Evolutionary conservation across 2,329 filamentous ascomycete species (phyloP).

Genomic region (Cladosporium sphaerospermum): DNA sequence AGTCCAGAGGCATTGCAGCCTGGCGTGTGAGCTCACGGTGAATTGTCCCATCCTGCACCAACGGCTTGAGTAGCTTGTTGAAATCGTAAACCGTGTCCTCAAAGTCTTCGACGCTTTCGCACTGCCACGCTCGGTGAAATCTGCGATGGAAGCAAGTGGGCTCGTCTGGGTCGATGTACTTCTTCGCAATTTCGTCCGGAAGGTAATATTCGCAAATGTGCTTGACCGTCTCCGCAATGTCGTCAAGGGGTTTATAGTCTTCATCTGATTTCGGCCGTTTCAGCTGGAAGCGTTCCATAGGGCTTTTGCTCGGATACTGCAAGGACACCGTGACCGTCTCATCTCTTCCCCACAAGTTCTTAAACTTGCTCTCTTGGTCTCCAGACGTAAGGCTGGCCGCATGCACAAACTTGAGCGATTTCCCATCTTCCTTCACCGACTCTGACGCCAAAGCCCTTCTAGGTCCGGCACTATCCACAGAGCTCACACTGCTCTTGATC

Average conservation of each 20-base stretch:
- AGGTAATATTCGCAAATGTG: constrained; percentile 69
- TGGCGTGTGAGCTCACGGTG: constrained; percentile 63
- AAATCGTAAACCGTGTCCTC: constrained; percentile 67
- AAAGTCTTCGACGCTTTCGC: constrained; percentile 62
- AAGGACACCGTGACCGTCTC: constrained; percentile 48
- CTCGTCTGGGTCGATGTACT: constrained; percentile 46
- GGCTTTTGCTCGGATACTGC: constrained; percentile 69
- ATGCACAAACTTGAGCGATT: constrained; percentile 33
- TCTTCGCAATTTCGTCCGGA: constrained; percentile 52
- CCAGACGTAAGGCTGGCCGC: constrained; percentile 37
- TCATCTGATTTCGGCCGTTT: constrained; percentile 61
- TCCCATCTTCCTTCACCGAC: constrained; percentile 17
- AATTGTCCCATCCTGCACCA: constrained; percentile 66
- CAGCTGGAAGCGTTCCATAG: constrained; percentile 56
- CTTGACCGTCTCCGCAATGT: constrained; percentile 52
- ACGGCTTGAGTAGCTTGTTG: constrained; percentile 61
- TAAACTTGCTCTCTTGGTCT: constrained; percentile 42
- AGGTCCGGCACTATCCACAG: constrained; percentile 24
- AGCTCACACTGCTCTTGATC: constrained; percentile 31
- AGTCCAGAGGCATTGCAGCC: constrained; percentile 71
- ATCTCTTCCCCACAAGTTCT: constrained; percentile 41
- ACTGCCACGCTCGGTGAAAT: constrained; percentile 66
- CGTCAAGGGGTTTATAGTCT: constrained; percentile 58
- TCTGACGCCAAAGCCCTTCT: constrained; percentile 17
- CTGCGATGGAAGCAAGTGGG: constrained; percentile 68